A percentile compares a stretch with the other conserved stretches of the same genome.
Evolutionary conservation across 75 land plant species (phyloP).

Genomic region (Isoetes taiwanensis): DNA sequence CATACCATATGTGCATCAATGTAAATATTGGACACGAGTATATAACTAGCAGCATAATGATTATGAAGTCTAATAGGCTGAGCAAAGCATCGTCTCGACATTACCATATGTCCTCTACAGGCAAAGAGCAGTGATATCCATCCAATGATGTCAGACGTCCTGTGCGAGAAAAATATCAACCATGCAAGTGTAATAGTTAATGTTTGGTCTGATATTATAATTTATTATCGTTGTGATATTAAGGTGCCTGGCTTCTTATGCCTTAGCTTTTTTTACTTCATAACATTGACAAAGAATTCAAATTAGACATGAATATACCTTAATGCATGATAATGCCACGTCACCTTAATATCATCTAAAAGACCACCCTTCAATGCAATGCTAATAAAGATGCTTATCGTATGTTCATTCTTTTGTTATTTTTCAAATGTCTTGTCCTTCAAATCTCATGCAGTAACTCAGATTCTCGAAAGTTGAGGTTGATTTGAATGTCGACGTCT

Average conservation of each 20-base stretch:
- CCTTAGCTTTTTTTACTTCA: too few species aligned
- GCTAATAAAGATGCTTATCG: too few species aligned
- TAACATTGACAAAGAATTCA: too few species aligned
- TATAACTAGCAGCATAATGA: constrained; percentile 25
- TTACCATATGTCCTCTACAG: constrained; percentile 23
- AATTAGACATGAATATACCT: too few species aligned
- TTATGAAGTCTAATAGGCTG: constrained; percentile 14
- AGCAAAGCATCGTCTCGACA: constrained; percentile 16
- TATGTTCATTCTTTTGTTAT: too few species aligned
- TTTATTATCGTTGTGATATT: constrained; percentile 8
- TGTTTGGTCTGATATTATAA: constrained; percentile 8
- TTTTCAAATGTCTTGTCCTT: too few species aligned
- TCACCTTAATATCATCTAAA: too few species aligned
- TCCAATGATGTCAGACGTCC: constrained; percentile 9
- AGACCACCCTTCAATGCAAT: too few species aligned
- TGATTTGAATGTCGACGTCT: too few species aligned
- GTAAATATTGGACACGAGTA: constrained; percentile 33
- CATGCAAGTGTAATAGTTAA: constrained; percentile 14
- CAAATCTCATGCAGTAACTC: too few species aligned
- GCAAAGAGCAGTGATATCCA: constrained; percentile 25
- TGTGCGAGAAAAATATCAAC: constrained; percentile 11
- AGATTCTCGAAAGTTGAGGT: too few species aligned
- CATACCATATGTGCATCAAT: constrained; percentile 32
- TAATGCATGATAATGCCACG: too few species aligned
- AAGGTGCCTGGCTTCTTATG: background rate